A percentile compares a stretch with the other conserved stretches of the same genome.
Conservation (phyloP, 2,329 filamentous ascomycete species). For the Beauveria bassiana region DNA sequence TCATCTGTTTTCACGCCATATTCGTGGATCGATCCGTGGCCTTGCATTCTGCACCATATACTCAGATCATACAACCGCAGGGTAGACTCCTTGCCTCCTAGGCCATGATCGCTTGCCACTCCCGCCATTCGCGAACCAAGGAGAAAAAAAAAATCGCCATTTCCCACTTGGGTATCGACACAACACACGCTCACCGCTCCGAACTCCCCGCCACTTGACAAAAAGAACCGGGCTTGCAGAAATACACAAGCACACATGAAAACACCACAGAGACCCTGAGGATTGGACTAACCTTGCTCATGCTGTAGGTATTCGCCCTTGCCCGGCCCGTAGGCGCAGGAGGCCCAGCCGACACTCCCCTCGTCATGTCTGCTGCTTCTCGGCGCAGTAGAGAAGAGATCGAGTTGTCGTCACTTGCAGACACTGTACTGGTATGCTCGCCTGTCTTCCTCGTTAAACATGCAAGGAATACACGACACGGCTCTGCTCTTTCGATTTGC, state of each 20-base stretch:
- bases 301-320: slow-evolving; percentile 33
- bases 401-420: neutral
- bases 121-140: neutral
- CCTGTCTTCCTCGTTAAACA: neutral
- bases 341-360: slow-evolving; percentile 28
- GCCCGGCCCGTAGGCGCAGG: slow-evolving; percentile 24
- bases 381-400: neutral
- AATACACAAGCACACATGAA: neutral
- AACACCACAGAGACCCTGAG: neutral
- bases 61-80: neutral
- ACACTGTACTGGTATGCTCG: no score
- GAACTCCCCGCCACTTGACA: neutral
- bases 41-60: no score
- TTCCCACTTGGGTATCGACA: slow-evolving; percentile 5
- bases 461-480: neutral
- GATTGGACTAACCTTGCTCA: slow-evolving; percentile 28
- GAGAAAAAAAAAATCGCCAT: neutral
- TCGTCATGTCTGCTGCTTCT: slow-evolving; percentile 18
- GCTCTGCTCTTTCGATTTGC: neutral
- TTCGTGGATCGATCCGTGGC: no score
- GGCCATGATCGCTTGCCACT: neutral
- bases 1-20: neutral
- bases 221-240: neutral
- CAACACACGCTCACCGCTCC: neutral
- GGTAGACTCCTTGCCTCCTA: neutral